A percentile compares a stretch with the other conserved stretches of the same genome.
phyloP scores from a whole-genome alignment of 768 basidiomycete species.

The Nidularia sp. region DNA sequence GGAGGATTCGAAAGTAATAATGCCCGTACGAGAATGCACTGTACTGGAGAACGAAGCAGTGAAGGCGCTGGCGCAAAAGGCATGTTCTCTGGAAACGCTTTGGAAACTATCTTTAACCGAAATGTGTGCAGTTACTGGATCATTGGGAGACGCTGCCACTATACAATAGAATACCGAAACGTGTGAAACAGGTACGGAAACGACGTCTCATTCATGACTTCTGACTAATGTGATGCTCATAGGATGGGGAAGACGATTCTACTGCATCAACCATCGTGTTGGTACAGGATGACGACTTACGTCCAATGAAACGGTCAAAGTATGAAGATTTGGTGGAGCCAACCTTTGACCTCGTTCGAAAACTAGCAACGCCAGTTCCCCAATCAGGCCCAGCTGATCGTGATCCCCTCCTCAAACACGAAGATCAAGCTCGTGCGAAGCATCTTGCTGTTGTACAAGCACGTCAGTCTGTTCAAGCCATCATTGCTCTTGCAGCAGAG shows the following conservation, averaged over 20 bases:
- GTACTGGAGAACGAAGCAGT: conserved; percentile 54
- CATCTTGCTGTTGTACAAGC: neutral
- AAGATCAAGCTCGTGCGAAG: neutral
- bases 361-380: neutral
- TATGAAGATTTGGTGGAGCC: neutral
- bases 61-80: conserved; percentile 59
- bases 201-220: neutral
- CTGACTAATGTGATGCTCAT: neutral
- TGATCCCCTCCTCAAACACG: neutral
- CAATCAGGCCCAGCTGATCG: neutral
- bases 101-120: no score
- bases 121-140: conserved; percentile 54
- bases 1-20: conserved; percentile 67
- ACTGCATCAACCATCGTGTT: neutral
- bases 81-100: conserved; percentile 19
- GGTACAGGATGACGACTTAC: neutral
- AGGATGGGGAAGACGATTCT: neutral
- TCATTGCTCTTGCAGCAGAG: conserved; percentile 32
- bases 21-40: conserved; percentile 53
- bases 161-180: conserved; percentile 87
- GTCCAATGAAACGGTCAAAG: neutral
- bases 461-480: conserved; percentile 24
- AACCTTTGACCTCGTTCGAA: no score
- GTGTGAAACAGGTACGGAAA: conserved; percentile 28
- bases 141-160: conserved; percentile 76